These are phyloP conservation scores for Lindgomyces ingoldianus DNA, from an alignment of 495 filamentous ascomycete genomes.

Conservation along the genomic window DNA sequence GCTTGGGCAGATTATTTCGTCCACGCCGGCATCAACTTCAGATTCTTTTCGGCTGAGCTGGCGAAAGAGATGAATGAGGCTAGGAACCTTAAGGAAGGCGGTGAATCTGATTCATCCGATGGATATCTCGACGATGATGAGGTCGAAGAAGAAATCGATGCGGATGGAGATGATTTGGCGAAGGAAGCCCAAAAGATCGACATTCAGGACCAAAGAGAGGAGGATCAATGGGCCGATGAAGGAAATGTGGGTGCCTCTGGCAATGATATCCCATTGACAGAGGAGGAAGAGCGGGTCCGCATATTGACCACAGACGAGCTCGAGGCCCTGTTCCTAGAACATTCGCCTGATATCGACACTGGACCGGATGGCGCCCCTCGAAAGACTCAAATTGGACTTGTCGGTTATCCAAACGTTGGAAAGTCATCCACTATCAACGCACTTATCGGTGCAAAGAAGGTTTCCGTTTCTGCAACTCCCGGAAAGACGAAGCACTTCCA, in stretches of 20 bases:
- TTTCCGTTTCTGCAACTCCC: conserved; percentile 94
- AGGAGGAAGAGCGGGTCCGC: conserved; percentile 57
- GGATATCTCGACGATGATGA: conserved; percentile 27
- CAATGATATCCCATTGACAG: conserved; percentile 37
- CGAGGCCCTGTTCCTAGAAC: conserved; percentile 76
- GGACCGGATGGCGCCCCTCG: conserved; percentile 43
- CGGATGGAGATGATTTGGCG: conserved; percentile 36
- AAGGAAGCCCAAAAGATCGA: conserved; percentile 40
- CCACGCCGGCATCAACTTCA: conserved; percentile 76
- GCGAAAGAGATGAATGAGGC: conserved; percentile 87
- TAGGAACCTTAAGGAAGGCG: conserved; percentile 50
- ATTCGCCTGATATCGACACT: conserved; percentile 47
- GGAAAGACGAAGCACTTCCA: conserved; percentile 99
- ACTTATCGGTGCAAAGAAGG: conserved; percentile 95
- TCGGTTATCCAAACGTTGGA: conserved; percentile 98
- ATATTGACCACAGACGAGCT: conserved; percentile 92
- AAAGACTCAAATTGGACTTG: conserved; percentile 87
- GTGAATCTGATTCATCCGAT: conserved; percentile 46
- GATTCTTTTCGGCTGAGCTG: conserved; percentile 91
- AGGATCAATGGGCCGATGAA: conserved; percentile 43
- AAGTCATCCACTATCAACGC: conserved; percentile 99
- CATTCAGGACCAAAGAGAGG: conserved; percentile 43
- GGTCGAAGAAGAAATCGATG: conserved; percentile 35
- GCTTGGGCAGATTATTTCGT: conserved; percentile 90
- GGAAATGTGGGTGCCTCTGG: conserved; percentile 28